phyloP scores from a whole-genome alignment of 1,139 yeast genomes.

The Meyerozyma carpophila region DNA sequence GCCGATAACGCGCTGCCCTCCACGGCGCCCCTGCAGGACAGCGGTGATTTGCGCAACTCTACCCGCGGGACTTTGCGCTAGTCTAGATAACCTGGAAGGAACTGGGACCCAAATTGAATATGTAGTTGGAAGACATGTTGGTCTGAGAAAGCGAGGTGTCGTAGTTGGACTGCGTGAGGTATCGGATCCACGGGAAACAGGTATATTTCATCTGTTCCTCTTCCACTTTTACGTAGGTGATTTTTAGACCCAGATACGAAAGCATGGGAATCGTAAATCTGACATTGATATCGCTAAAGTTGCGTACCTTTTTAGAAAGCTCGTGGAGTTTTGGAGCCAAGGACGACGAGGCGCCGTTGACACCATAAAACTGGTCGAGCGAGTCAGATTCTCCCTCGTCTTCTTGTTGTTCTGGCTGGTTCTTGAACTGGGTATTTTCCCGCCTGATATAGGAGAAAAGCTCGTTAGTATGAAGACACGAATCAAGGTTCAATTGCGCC shows the following conservation, averaged over 20 bases:
- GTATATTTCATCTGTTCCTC: conserved; percentile 40
- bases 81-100: background rate
- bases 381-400: conserved; percentile 17
- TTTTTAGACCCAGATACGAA: conserved; percentile 38
- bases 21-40: background rate
- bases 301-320: conserved; percentile 11
- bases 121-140: background rate
- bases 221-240: conserved; percentile 36
- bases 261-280: conserved; percentile 37
- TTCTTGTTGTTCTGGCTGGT: conserved; percentile 2
- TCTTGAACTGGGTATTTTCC: background rate
- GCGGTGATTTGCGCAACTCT: too few species aligned
- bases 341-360: conserved; percentile 28
- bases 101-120: background rate
- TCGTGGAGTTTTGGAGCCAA: conserved; percentile 15
- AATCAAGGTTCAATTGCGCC: conserved; percentile 30
- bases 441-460: background rate
- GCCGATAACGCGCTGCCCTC: background rate
- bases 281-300: conserved; percentile 22
- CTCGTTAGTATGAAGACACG: background rate
- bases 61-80: too few species aligned
- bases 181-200: conserved; percentile 45
- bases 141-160: background rate
- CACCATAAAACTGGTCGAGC: conserved; percentile 39
- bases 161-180: conserved; percentile 25